phyloP scores from a whole-genome alignment of 2,329 filamentous ascomycete species.

The Penicillium sclerotigenum region DNA sequence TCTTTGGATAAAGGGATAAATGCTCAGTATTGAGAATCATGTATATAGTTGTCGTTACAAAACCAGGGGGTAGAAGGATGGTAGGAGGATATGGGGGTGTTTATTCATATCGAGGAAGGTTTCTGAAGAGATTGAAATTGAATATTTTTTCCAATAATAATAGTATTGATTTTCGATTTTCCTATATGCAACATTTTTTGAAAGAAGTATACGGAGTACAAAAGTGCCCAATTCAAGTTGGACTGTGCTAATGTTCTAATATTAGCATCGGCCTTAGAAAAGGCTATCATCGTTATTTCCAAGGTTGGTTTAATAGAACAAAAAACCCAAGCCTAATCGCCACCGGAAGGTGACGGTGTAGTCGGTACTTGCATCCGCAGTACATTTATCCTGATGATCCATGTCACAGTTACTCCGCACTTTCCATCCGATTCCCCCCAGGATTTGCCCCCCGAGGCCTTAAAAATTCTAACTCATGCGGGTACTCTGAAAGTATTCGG shows the following conservation, averaged over 20 bases:
- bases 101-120: background rate
- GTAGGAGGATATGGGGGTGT: background rate
- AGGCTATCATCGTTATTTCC: too few relatives aligned
- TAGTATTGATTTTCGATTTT: background rate
- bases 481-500: slow-evolving; percentile 1
- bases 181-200: background rate
- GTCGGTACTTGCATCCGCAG: slow-evolving; percentile 12
- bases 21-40: background rate
- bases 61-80: background rate
- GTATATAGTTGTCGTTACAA: background rate
- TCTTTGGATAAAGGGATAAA: slow-evolving; percentile 23
- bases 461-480: slow-evolving; percentile 8
- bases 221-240: background rate
- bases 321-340: background rate
- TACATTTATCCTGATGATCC: background rate
- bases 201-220: background rate
- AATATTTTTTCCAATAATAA: background rate
- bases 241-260: background rate
- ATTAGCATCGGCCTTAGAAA: too few relatives aligned
- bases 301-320: too few relatives aligned
- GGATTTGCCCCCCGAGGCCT: slow-evolving; percentile 16
- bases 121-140: background rate
- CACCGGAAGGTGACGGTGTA: slow-evolving; percentile 8
- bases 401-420: slow-evolving; percentile 21
- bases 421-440: slow-evolving; percentile 9